Base-by-base conservation (phyloP, 208 protist genomes). In the Ichthyophonus hoferi region DNA sequence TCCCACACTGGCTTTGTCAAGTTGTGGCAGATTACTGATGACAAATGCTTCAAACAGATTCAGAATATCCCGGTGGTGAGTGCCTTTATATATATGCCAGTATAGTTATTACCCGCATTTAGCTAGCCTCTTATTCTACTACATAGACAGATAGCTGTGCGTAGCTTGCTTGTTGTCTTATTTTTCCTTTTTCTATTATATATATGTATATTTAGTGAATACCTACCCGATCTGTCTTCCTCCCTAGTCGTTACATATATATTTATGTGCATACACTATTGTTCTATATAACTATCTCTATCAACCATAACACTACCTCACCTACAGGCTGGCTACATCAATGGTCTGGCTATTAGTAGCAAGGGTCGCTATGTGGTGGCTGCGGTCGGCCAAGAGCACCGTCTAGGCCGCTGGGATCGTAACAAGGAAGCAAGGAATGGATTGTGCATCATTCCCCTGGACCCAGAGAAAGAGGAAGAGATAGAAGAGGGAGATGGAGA, bases 351-450 rank as follows among this genome's bases (percentile, higher is more conserved):
- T n/a, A 85, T 93, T 0, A 40, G 42, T 35, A 76, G 34, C 1
- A 86, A 35, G n/a, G 87, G 86, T 38, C 78, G 89, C 40, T 88
- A 88, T 79, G 17, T 89, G 17, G 58, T 90, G 37, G 91, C 87
- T 17, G 87, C 40, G 2, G 79, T 91, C 38, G 91, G 89, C 58
- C 85, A 91, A 40, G 90, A 93, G 41, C 91, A 83, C 40, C 67
- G 86, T 33, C 33, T 93, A 58, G 89, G 89, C 1, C 50, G 89
- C 1, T 91, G 87, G 89, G 82, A 86, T 14, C 37, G 37, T 58
- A 42, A 76, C 12, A 88, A 89, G 42, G 50, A 86, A 38, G 88
- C 82, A 1, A 85, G 81, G 58, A 92, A 92, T 42, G 81, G 67
- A n/a, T 42, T 90, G 24, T 12, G n/a, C 24, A 35, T 91, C 33